Conservation (phyloP, 148 eudicot species). For the Spergularia marina region DNA sequence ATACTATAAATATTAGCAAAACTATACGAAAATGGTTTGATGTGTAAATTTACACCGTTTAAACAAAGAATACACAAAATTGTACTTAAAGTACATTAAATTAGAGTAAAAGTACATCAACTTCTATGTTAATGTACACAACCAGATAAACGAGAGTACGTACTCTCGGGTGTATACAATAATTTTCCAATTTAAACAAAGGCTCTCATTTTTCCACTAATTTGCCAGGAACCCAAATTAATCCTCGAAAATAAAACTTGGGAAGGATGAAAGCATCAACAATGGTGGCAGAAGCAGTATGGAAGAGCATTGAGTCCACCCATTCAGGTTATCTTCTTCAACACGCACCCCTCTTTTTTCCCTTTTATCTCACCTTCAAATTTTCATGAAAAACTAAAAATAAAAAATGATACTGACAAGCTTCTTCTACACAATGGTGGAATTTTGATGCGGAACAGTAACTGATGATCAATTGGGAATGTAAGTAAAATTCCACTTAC, state of each 20-base stretch:
- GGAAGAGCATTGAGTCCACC: slow-evolving; percentile 60
- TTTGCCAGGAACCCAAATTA: too few species aligned
- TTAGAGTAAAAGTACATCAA: too few species aligned
- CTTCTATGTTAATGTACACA: too few species aligned
- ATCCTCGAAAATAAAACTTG: neutral
- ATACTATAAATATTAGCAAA: too few species aligned
- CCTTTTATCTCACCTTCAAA: neutral
- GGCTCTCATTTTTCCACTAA: too few species aligned
- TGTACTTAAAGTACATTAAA: too few species aligned
- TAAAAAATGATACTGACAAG: neutral
- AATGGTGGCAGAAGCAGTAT: slow-evolving; percentile 60
- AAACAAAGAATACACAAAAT: too few species aligned
- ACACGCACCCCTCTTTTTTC: neutral
- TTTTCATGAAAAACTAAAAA: neutral
- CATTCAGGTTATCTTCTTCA: slow-evolving; percentile 45
- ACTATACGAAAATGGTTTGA: too few species aligned
- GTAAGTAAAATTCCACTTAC: slow-evolving; percentile 37
- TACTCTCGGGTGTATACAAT: too few species aligned
- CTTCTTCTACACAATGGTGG: slow-evolving; percentile 6
- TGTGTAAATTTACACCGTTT: too few species aligned
- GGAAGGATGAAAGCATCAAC: slow-evolving; percentile 41
- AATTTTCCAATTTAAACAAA: too few species aligned
- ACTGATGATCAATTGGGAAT: slow-evolving; percentile 65
- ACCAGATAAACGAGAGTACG: too few species aligned
- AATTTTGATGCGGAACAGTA: slow-evolving; percentile 38